Percentiles rank a stretch among this genome's conserved stretches.
phyloP scores from a whole-genome alignment of 768 basidiomycete genomes.

The Epithele typhae region DNA sequence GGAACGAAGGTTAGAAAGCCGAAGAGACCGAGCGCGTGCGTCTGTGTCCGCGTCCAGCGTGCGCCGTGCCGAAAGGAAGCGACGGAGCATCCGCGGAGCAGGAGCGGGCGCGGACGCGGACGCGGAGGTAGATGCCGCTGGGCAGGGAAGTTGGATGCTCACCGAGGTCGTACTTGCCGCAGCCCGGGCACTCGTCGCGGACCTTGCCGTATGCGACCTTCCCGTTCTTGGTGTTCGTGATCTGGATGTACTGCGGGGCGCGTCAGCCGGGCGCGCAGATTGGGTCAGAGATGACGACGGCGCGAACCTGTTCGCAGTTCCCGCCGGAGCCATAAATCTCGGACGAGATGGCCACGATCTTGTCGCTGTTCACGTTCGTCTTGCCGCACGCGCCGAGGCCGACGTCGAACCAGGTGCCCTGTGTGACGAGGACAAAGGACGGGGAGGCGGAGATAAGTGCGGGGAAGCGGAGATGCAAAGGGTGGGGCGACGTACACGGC shows the following conservation, averaged over 20 bases:
- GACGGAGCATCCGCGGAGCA: no score
- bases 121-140: no score
- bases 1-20: background rate
- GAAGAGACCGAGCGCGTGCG: no score
- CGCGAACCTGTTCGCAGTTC: slow-evolving; percentile 58
- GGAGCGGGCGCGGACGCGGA: no score
- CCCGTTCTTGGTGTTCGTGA: slow-evolving; percentile 56
- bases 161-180: slow-evolving; percentile 55
- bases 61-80: no score
- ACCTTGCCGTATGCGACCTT: slow-evolving; percentile 44
- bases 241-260: slow-evolving; percentile 48
- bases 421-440: background rate
- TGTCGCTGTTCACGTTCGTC: slow-evolving; percentile 40
- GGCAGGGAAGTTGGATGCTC: slow-evolving; percentile 14
- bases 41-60: no score
- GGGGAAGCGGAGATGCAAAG: background rate
- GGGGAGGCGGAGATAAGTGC: slow-evolving; percentile 2
- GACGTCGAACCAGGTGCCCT: slow-evolving; percentile 70
- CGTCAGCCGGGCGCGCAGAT: background rate
- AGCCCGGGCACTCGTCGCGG: slow-evolving; percentile 57
- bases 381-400: slow-evolving; percentile 64
- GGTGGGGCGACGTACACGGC: slow-evolving; percentile 48
- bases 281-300: background rate
- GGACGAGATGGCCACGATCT: slow-evolving; percentile 60
- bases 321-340: slow-evolving; percentile 47